Base-by-base conservation (phyloP, 805 yeast species). In the Spathaspora passalidarum region DNA sequence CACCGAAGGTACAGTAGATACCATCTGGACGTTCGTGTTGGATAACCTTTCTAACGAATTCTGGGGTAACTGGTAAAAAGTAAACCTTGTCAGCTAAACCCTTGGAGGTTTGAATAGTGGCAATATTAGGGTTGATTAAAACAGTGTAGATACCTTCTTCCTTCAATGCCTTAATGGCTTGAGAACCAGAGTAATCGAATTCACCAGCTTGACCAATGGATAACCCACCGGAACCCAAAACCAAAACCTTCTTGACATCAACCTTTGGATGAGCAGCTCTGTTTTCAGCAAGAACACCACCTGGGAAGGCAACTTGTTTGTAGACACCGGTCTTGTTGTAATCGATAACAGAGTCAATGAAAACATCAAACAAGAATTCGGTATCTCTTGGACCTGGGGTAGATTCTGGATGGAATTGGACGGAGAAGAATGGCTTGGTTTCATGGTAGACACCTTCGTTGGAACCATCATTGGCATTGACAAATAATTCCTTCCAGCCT, bases 201-300 rank as follows among this genome's bases (percentile, higher is more conserved):
- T 94, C 99, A 70, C 99, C 99, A 53, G 99, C 99, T 76, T 94
- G 99, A 55, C 99, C 99, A 65, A 94, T 94, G 46, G 96, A 88
- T 60, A 94, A 78, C 66, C 99, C 99, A 76, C 99, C 99, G 43
- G 97, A 91, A 60, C 99, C 99, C 60, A 94, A 80, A 48, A 90
- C 92, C 55, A 90, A 80, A 42, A 89, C 96, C 73, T 94, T 94
- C 79, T 90, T 89, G 57, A 85, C 96, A 47, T 85, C 76, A 35
- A 82, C 86, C 59, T 80, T 80, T 59, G 97, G 97, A 59, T 83
- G 83, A 37, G 81, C 81, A 34, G 82, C 83, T 55, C 78, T 66
- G 72, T 88, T 89, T 43, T 87, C 96, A 46, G 73, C 88, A 37
- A 79, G 51, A 50, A 71, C 62, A 42, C 97, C 97, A 65, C 96